A percentile compares a stretch with the other conserved stretches of the same genome.
Conservation (phyloP, 139 green algal genomes). For the Chlorella sp. region DNA sequence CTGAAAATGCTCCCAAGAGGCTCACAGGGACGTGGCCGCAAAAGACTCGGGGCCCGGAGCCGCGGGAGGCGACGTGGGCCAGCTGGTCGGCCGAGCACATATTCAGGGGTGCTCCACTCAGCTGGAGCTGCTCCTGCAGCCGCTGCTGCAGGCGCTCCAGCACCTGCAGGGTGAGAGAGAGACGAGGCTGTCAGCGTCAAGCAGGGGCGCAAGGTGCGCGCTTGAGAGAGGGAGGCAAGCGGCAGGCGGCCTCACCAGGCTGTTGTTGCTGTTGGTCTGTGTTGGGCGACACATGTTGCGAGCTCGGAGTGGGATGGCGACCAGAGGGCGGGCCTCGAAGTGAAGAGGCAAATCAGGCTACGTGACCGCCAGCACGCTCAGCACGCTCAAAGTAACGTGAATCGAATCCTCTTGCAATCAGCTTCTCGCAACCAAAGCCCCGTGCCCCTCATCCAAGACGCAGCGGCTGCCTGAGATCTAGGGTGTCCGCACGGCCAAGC, state of each 20-base stretch:
- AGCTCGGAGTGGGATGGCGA: not conserved
- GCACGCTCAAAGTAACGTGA: too few species aligned
- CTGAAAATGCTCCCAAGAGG: not conserved
- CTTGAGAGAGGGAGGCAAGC: not conserved
- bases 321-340: too few species aligned
- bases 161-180: not conserved
- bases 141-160: constrained; percentile 4
- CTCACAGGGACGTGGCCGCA: constrained; percentile 49
- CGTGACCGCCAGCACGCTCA: too few species aligned
- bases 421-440: too few species aligned
- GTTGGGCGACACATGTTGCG: not conserved
- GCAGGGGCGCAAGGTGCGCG: not conserved
- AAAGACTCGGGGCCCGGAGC: constrained; percentile 49
- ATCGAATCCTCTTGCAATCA: too few species aligned
- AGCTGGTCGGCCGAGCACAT: not conserved
- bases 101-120: not conserved
- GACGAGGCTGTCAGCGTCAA: not conserved
- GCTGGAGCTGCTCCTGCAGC: not conserved
- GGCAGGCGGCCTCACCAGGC: constrained; percentile 8
- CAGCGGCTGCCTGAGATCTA: too few species aligned
- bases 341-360: too few species aligned
- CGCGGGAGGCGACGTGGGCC: not conserved
- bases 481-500: too few species aligned
- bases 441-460: too few species aligned
- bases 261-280: not conserved